phyloP scores from a whole-genome alignment of 2,329 filamentous ascomycete genomes.

The Arthrobotrys musiformis region DNA sequence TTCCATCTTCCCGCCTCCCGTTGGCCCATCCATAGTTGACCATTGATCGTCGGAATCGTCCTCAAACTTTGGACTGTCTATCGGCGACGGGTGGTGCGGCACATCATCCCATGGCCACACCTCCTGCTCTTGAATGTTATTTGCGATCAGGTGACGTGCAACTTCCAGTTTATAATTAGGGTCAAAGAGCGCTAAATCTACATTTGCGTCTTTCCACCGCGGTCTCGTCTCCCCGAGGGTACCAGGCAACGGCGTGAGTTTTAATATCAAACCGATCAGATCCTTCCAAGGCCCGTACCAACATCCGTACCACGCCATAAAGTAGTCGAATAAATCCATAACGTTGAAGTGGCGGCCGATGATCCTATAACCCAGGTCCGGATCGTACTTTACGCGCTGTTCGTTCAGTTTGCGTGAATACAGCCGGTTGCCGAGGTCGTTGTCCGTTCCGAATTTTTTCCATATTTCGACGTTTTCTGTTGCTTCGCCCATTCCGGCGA shows the following conservation, averaged over 20 bases:
- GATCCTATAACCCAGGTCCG: constrained; percentile 5
- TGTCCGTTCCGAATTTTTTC: not conserved
- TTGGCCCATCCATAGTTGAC: not conserved
- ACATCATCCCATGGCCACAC: not conserved
- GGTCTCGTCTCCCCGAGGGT: not conserved
- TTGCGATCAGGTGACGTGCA: not conserved
- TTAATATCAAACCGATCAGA: not conserved
- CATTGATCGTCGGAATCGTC: not conserved
- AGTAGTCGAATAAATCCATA: not conserved
- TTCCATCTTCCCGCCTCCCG: not conserved
- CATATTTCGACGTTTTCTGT: not conserved
- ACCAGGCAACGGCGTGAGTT: not conserved
- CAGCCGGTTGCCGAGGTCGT: not conserved
- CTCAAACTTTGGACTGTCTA: not conserved
- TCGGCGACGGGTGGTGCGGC: not conserved
- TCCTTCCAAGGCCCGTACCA: not conserved
- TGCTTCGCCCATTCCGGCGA: not conserved
- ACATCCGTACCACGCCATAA: constrained; percentile 21
- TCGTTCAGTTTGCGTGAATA: not conserved
- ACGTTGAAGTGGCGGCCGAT: not conserved
- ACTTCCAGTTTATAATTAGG: not conserved
- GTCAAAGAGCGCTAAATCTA: not conserved
- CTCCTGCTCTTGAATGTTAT: not conserved
- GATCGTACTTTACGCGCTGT: not conserved
- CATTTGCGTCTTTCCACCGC: not conserved